A percentile compares a stretch with the other conserved stretches of the same genome.
These are phyloP conservation scores for Amylocystis lapponica DNA, from an alignment of 768 basidiomycete genomes.

Conservation along the genomic window DNA sequence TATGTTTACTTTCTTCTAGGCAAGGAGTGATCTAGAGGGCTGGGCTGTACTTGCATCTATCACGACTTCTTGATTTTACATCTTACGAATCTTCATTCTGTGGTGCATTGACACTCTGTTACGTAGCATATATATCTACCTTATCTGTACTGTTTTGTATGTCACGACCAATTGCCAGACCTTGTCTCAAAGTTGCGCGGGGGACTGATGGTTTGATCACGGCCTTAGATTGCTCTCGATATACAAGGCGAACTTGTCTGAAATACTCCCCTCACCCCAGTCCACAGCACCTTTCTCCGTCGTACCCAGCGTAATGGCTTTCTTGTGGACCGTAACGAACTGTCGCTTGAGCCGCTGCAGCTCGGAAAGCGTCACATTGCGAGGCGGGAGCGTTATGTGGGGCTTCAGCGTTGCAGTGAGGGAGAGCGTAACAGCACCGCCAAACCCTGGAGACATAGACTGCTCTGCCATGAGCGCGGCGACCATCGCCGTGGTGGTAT, in stretches of 20 bases:
- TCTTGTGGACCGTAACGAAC: conserved; percentile 86
- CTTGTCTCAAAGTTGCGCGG: too few relatives aligned
- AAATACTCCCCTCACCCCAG: conserved; percentile 70
- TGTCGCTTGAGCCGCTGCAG: conserved; percentile 87
- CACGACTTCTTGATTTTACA: background rate
- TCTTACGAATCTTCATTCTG: background rate
- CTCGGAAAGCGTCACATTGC: conserved; percentile 77
- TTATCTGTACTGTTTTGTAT: too few relatives aligned
- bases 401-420: conserved; percentile 37
- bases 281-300: conserved; percentile 72
- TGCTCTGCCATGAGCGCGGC: conserved; percentile 66
- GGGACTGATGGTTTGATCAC: too few relatives aligned
- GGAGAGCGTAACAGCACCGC: conserved; percentile 46
- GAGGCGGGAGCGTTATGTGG: conserved; percentile 58
- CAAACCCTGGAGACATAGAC: conserved; percentile 42
- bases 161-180: too few relatives aligned
- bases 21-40: background rate
- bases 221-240: conserved; percentile 62
- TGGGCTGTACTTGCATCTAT: background rate
- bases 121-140: background rate
- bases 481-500: conserved; percentile 65
- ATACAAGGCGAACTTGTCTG: conserved; percentile 64
- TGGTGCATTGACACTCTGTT: background rate
- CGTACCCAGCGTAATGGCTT: conserved; percentile 78
- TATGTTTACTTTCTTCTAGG: background rate